Evolutionary conservation across 192 early-diverging fungal species (phyloP).

Genomic region (Coemansia pectinata): DNA sequence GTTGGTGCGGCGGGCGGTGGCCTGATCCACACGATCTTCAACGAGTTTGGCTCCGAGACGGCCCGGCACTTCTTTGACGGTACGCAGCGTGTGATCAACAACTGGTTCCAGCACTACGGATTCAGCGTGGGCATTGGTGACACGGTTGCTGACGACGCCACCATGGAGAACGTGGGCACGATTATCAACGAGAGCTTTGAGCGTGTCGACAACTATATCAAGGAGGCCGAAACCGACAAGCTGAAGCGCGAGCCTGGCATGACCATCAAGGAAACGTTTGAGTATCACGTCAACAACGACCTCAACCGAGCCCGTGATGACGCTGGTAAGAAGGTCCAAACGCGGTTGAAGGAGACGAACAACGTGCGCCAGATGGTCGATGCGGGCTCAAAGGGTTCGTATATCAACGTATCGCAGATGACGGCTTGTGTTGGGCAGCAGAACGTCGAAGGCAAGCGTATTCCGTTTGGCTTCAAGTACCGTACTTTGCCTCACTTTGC

Average conservation of each 20-base stretch:
- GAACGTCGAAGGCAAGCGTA: slow-evolving; percentile 98
- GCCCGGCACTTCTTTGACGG: slow-evolving; percentile 92
- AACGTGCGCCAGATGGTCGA: slow-evolving; percentile 97
- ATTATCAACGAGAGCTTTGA: slow-evolving; percentile 74
- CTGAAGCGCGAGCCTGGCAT: slow-evolving; percentile 87
- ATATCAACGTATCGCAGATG: slow-evolving; percentile 98
- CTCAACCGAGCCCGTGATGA: slow-evolving; percentile 90
- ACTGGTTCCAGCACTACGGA: slow-evolving; percentile 92
- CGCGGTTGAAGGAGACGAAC: slow-evolving; percentile 84
- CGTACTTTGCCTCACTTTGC: slow-evolving; percentile 97
- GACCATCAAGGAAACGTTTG: slow-evolving; percentile 91
- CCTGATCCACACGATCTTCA: slow-evolving; percentile 92
- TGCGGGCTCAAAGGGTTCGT: slow-evolving; percentile 94
- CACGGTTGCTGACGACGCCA: slow-evolving; percentile 84
- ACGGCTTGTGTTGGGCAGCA: slow-evolving; percentile 99
- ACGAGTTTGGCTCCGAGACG: slow-evolving; percentile 86
- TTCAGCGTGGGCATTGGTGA: slow-evolving; percentile 99
- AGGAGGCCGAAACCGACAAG: slow-evolving; percentile 78
- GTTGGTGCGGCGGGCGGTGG: slow-evolving; percentile 86
- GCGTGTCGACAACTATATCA: slow-evolving; percentile 79
- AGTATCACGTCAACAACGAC: slow-evolving; percentile 81
- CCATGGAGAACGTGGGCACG: slow-evolving; percentile 76
- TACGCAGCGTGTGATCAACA: slow-evolving; percentile 89
- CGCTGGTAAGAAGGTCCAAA: slow-evolving; percentile 83
- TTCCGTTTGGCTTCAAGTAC: slow-evolving; percentile 95